Evolutionary conservation across 148 eudicot species (phyloP), one percentile per base, ranked within the genome.

Genomic region (Camellia sinensis): DNA sequence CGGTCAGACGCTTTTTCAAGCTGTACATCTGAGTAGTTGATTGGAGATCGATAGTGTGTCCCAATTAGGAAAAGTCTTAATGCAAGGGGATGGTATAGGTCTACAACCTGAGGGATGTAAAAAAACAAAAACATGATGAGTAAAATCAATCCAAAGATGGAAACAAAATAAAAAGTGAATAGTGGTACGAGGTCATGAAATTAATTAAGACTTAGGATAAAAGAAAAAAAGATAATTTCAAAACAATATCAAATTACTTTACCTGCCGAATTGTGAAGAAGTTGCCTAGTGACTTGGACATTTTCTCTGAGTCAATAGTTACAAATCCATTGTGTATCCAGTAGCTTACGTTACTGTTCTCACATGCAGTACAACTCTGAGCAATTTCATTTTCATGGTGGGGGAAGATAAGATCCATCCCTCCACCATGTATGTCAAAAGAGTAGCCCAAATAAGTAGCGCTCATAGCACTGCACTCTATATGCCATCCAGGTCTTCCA

Each of bases 401-500:
- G 43, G 99, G 99, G 82, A 96, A 96, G 73, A 91, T 85, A 43
- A 96, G 97, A 86, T 96, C 99, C 97, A 96, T 96, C 64, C 99
- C 99, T 40, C 99, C 99, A 79, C 99, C 99, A 78, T 96, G 99
- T 83, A 96, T 92, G 86, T 96, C 98, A 73, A 96, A 96, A 29
- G 97, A 84, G 85, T 92, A 85, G 48, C 97, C 91, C 73, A 96
- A 84, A 83, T 94, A 89, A 44, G 89, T 88, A 81, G 99, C 94
- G 84, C 98, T 96, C 99, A 96, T 96, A 54, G 99, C 99, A 83
- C 99, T 96, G 82, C 99, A 96, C 84, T 96, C 99, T 64, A 96
- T 96, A 86, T 96, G 99, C 98, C 99, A 96, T 73, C 99, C 99
- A 74, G 99, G 98, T 86, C 99, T 91, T 82, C 99, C 99, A 57